Evolutionary conservation across 768 basidiomycete species (phyloP).

Genomic region (Ramaria sp.): DNA sequence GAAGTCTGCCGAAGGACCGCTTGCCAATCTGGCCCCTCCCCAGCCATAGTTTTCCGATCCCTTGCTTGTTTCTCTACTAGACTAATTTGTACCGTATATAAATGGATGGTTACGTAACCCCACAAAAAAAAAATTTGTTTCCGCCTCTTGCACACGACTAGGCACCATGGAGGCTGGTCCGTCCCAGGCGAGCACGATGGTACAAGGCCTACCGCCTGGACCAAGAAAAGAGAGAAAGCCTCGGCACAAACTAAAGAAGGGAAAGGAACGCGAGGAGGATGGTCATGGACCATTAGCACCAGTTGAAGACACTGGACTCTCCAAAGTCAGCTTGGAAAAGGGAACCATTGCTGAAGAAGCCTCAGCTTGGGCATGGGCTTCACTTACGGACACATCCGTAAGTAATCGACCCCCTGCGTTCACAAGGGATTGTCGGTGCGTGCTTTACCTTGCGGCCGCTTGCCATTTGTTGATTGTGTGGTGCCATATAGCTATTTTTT

Average conservation of each 20-base stretch:
- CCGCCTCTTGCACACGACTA: neutral
- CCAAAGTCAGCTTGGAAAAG: neutral
- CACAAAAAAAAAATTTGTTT: conserved; percentile 5
- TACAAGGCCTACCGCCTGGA: neutral
- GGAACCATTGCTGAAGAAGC: conserved; percentile 6
- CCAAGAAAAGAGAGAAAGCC: conserved; percentile 3
- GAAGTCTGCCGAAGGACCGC: neutral
- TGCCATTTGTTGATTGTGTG: conserved; percentile 10
- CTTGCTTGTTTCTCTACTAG: neutral
- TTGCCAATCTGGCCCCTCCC: neutral
- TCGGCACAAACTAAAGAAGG: conserved; percentile 7
- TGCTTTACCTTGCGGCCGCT: conserved; percentile 7
- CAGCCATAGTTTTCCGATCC: neutral
- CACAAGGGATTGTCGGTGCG: conserved; percentile 80
- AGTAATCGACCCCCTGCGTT: conserved; percentile 65
- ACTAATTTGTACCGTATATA: neutral
- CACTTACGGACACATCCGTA: conserved; percentile 56
- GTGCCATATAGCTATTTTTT: conserved; percentile 67
- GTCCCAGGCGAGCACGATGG: neutral
- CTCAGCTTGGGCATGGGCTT: conserved; percentile 52
- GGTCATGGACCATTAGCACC: neutral
- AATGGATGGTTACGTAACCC: neutral
- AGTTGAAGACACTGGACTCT: neutral
- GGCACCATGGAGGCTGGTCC: conserved; percentile 6
- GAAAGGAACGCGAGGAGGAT: conserved; percentile 6